These are phyloP conservation scores for Pyricularia pennisetigena DNA, from an alignment of 2,329 filamentous ascomycete genomes.

Conservation along the genomic window DNA sequence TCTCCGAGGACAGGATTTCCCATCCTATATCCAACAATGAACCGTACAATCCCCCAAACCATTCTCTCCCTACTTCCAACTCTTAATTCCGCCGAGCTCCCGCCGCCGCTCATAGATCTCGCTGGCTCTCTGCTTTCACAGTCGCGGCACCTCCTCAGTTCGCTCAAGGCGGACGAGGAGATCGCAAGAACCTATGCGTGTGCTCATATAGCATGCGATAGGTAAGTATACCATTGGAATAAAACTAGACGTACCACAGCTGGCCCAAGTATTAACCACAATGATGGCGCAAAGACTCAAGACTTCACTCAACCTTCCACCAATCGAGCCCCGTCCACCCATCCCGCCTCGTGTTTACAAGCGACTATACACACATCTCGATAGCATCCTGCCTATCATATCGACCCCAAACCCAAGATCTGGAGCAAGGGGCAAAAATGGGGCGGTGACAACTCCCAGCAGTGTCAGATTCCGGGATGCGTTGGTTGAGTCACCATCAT, in stretches of 20 bases:
- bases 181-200: constrained; percentile 78
- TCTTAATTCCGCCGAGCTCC: constrained; percentile 51
- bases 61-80: constrained; percentile 67
- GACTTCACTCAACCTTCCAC: constrained; percentile 64
- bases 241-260: not conserved
- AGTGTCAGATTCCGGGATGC: constrained; percentile 16
- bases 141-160: constrained; percentile 66
- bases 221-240: constrained; percentile 35
- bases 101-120: constrained; percentile 59
- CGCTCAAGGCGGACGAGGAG: constrained; percentile 77
- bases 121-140: constrained; percentile 68
- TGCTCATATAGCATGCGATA: constrained; percentile 81
- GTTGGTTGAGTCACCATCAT: constrained; percentile 9
- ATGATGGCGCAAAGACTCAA: constrained; percentile 50
- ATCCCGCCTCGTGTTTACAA: constrained; percentile 75
- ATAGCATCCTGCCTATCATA: constrained; percentile 52
- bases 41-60: constrained; percentile 62
- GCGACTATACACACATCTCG: constrained; percentile 72
- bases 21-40: constrained; percentile 44
- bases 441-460: constrained; percentile 9
- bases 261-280: not conserved
- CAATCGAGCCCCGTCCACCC: constrained; percentile 65
- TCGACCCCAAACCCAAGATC: constrained; percentile 7
- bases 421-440: not conserved
- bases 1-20: not conserved